A percentile compares a stretch with the other conserved stretches of the same genome.
phyloP scores from a whole-genome alignment of 192 early-diverging fungal species.

The Geosiphon pyriformis region DNA sequence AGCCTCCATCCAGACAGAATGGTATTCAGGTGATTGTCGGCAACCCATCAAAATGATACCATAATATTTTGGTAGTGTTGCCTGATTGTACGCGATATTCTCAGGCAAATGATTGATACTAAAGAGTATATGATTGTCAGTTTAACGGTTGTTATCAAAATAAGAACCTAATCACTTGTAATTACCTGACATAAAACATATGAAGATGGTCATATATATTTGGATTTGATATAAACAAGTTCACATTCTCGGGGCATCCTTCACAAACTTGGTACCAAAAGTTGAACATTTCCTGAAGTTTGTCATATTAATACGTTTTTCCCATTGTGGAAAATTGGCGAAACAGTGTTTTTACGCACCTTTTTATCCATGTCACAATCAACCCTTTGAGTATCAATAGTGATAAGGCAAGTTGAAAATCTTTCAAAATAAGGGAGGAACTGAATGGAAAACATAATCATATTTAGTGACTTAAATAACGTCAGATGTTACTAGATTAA shows the following conservation, averaged over 20 bases:
- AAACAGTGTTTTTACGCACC: background rate
- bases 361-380: constrained; percentile 22
- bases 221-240: background rate
- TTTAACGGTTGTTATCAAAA: background rate
- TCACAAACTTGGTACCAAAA: constrained; percentile 18
- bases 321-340: too few relatives aligned
- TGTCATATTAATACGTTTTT: too few relatives aligned
- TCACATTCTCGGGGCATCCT: constrained; percentile 3
- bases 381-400: constrained; percentile 2
- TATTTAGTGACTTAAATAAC: too few relatives aligned
- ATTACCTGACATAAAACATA: constrained; percentile 23
- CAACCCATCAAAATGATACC: constrained; percentile 22
- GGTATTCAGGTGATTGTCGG: constrained; percentile 20
- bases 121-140: background rate
- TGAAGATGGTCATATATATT: background rate
- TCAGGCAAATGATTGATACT: constrained; percentile 18
- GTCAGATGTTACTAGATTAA: background rate
- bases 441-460: background rate
- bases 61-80: constrained; percentile 25
- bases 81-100: constrained; percentile 27
- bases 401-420: background rate
- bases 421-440: constrained; percentile 10
- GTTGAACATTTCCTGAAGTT: constrained; percentile 9
- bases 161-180: background rate
- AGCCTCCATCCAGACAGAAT: constrained; percentile 24